Evolutionary conservation across 305 asterid species (phyloP), one percentile per base, ranked within the genome.

Genomic region (Fraxinus nigra): DNA sequence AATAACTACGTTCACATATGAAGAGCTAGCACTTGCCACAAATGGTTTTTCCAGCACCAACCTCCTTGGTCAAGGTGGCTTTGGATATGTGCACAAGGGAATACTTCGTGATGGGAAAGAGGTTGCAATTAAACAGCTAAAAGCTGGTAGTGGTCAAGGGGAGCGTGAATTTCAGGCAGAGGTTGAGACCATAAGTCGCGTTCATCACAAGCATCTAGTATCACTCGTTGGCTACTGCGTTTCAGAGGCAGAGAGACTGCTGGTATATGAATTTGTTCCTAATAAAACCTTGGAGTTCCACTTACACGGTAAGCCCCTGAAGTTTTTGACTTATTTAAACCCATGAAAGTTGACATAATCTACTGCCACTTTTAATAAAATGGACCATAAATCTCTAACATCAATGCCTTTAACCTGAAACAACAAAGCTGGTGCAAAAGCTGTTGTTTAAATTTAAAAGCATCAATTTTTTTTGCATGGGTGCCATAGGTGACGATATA

Each of bases 121-220:
- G 82, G 98, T 94, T 51, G 98, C 98, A 16, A 81, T 92, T 74
- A 94, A 94, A 90, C 92, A 89, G 77, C 89, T 94, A 78, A 94
- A 94, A 83, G 83, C 85, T 75, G 98, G 94, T 79, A 90, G 98
- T 82, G 90, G 94, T 76, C 98, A 94, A 81, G 98, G 97, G 85
- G 98, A 93, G 84, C 95, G 97, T 6, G 97, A 91, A 84, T 93
- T 93, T 88, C 98, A 88, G 85, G 97, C 98, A 38, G 98, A 93
- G 89, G 98, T 93, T n/a, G 97, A 82, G 80, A 92, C 91, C 54
- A 93, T 93, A 79, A 90, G 93, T 69, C 95, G 90, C 43, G 92
- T 86, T 82, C 86, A 92, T 85, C 97, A 93, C 87, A 87, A 79
- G 78, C 92, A 93, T 85, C 88, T 93, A 32, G 98, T 92, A 83